A percentile compares a stretch with the other conserved stretches of the same genome.
These are phyloP conservation scores for Globisporangium polare DNA, from an alignment of 352 stramenopile genomes.

Conservation along the genomic window DNA sequence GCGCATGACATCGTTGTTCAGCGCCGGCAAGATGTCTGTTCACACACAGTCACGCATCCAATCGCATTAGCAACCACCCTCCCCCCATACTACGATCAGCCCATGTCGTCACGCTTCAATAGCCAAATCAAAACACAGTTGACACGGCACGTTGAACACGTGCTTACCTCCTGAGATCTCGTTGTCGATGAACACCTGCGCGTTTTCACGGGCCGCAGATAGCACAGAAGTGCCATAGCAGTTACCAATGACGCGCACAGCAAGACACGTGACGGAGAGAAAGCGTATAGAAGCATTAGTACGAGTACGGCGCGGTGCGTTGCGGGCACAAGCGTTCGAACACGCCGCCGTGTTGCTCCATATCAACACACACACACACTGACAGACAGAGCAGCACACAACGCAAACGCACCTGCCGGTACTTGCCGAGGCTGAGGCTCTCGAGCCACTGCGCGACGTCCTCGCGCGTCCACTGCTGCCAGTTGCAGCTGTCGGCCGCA, in stretches of 20 bases:
- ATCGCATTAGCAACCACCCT: not conserved
- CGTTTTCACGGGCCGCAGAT: not conserved
- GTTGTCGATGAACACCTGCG: slow-evolving; percentile 43
- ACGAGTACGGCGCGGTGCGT: not conserved
- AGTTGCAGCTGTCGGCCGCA: slow-evolving; percentile 3
- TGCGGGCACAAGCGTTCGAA: not conserved
- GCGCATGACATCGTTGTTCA: slow-evolving; percentile 59
- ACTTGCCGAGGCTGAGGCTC: slow-evolving; percentile 16
- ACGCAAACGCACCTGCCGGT: slow-evolving; percentile 10
- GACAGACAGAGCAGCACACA: not conserved
- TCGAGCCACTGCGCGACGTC: slow-evolving; percentile 20
- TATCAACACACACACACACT: not conserved
- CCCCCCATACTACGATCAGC: not conserved
- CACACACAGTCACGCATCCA: not conserved
- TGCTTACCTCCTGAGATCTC: slow-evolving; percentile 46
- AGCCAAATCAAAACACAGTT: not conserved
- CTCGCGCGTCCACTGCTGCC: slow-evolving; percentile 16
- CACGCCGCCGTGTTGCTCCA: not conserved
- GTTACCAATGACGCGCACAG: too few relatives aligned
- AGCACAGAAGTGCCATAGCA: too few relatives aligned
- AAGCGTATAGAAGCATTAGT: slow-evolving; percentile 1
- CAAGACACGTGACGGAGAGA: too few relatives aligned
- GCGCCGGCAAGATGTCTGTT: slow-evolving; percentile 49
- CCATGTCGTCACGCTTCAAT: not conserved
- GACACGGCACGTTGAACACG: not conserved